Conservation (phyloP, 805 yeast genomes). For the Candida xiaguanensis region DNA sequence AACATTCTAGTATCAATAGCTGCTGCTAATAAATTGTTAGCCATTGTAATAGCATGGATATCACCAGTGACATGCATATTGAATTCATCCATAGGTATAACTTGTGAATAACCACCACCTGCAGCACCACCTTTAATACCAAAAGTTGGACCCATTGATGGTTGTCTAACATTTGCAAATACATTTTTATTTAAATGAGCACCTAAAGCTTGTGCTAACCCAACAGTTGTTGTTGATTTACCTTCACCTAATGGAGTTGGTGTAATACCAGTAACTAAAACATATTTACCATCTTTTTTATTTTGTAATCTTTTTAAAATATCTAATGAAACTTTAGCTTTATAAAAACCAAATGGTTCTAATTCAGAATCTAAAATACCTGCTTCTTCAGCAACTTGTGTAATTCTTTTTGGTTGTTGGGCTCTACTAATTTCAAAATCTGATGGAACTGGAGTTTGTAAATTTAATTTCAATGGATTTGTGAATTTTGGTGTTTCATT, state of each 20-base stretch:
- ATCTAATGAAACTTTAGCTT: conserved; percentile 70
- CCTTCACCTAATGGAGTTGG: conserved; percentile 88
- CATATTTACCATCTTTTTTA: conserved; percentile 64
- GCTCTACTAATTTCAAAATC: conserved; percentile 76
- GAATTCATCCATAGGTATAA: conserved; percentile 85
- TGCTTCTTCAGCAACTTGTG: conserved; percentile 64
- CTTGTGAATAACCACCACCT: conserved; percentile 87
- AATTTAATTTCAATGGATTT: conserved; percentile 53
- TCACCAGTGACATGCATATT: conserved; percentile 85
- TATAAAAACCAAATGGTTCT: conserved; percentile 71
- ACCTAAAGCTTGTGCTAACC: conserved; percentile 76
- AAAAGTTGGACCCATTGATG: conserved; percentile 86
- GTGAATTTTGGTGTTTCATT: conserved; percentile 42
- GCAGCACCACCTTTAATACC: conserved; percentile 92
- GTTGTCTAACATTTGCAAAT: conserved; percentile 81
- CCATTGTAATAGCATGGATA: conserved; percentile 80
- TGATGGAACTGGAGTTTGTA: conserved; percentile 70
- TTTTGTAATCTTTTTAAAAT: conserved; percentile 60
- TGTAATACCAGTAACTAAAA: conserved; percentile 78
- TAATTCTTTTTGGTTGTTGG: conserved; percentile 68
- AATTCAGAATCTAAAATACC: conserved; percentile 65
- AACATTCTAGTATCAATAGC: conserved; percentile 85
- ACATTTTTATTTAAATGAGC: conserved; percentile 68
- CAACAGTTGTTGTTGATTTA: conserved; percentile 80
- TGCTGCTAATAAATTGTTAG: conserved; percentile 77